Percentiles rank a stretch among this genome's conserved stretches.
Evolutionary conservation across 441 rosid genomes (phyloP).

Genomic region (Pelargonium australe): DNA sequence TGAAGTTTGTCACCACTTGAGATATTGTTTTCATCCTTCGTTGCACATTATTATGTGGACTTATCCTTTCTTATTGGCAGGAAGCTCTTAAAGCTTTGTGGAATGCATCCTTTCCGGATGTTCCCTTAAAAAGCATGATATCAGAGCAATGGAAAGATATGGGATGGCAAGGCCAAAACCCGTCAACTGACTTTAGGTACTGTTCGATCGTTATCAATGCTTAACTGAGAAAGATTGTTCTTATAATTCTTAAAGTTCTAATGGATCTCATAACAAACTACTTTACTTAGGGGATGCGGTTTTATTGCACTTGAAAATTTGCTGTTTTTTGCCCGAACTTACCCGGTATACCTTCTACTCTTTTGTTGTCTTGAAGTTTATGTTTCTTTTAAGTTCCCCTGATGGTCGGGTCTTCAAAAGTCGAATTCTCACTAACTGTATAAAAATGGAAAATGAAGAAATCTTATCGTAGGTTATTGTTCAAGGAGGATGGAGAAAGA

Average conservation of each 20-base stretch:
- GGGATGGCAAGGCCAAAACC: conserved; percentile 99
- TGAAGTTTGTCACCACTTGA: no score
- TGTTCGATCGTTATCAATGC: not conserved
- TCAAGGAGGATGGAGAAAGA: conserved; percentile 73
- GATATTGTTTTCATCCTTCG: no score
- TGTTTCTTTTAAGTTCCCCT: not conserved
- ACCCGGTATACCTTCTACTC: conserved; percentile 53
- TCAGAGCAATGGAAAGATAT: conserved; percentile 98
- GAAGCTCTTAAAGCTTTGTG: conserved; percentile 78
- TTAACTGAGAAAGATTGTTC: not conserved
- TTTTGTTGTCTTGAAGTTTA: conserved; percentile 4
- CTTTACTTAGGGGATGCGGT: conserved; percentile 74
- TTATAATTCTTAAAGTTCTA: not conserved
- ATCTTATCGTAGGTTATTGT: conserved; percentile 83
- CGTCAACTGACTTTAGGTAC: conserved; percentile 95
- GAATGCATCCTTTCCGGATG: conserved; percentile 64
- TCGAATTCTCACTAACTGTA: conserved; percentile 34
- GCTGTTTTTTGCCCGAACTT: conserved; percentile 70
- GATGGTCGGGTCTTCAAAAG: not conserved
- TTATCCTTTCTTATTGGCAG: conserved; percentile 32
- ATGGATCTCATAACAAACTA: conserved; percentile 1
- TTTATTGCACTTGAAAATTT: conserved; percentile 80
- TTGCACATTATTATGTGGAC: not conserved
- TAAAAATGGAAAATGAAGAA: conserved; percentile 58
- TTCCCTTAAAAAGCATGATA: conserved; percentile 52